A percentile compares a stretch with the other conserved stretches of the same genome.
Conservation (phyloP, 805 yeast genomes). For the Pachysolen tannophilus region DNA sequence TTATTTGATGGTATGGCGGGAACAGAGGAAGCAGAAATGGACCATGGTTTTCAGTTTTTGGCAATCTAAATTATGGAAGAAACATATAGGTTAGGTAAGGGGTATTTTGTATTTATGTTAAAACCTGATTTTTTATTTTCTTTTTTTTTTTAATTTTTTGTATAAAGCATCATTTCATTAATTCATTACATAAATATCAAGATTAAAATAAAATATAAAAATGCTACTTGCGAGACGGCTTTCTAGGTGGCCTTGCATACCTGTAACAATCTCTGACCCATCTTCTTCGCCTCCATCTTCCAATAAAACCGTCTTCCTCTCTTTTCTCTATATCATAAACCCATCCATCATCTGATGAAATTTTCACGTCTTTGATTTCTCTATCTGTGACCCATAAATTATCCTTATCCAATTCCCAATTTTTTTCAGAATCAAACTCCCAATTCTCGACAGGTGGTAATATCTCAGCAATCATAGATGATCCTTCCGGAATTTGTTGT, state of each 20-base stretch:
- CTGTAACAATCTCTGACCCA: conserved; percentile 44
- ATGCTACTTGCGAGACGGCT: conserved; percentile 17
- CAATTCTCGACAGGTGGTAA: conserved; percentile 60
- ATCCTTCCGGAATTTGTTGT: conserved; percentile 60
- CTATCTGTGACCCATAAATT: conserved; percentile 49
- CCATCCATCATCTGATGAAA: conserved; percentile 39
- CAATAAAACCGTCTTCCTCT: conserved; percentile 1
- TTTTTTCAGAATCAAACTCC: conserved; percentile 52
- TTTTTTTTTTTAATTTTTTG: too few species aligned
- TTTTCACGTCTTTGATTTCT: conserved; percentile 23
- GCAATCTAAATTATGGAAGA: too few species aligned
- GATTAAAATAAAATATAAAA: too few species aligned
- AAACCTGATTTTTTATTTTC: too few species aligned
- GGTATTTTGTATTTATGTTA: too few species aligned
- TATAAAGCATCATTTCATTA: too few species aligned
- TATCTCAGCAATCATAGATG: conserved; percentile 42
- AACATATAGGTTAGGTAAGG: too few species aligned
- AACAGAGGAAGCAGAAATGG: neutral
- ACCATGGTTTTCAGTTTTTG: too few species aligned
- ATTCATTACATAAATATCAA: too few species aligned
- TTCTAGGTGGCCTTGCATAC: conserved; percentile 30
- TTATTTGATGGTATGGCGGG: conserved; percentile 45
- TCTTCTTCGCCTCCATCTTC: conserved; percentile 47
- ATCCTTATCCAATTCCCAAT: conserved; percentile 59
- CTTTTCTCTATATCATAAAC: conserved; percentile 38